phyloP scores from a whole-genome alignment of 441 rosid species.

The Rhodomyrtus psidioides region DNA sequence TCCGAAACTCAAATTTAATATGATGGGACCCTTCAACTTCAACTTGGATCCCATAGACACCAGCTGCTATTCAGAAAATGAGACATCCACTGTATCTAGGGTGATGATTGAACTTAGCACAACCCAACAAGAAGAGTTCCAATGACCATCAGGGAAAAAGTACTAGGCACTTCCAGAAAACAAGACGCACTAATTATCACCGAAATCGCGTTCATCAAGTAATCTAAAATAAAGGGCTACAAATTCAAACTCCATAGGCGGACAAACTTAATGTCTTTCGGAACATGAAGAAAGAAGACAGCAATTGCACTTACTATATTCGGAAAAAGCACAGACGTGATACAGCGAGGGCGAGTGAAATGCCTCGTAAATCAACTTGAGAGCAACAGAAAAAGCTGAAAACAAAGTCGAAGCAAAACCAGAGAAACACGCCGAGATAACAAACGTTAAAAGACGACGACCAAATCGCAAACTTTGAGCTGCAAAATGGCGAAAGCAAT shows the following conservation, averaged over 20 bases:
- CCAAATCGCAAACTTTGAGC: not conserved
- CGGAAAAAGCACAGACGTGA: not conserved
- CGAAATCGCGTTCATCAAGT: not conserved
- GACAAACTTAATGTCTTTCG: not conserved
- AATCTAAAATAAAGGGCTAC: not conserved
- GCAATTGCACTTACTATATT: fast-evolving
- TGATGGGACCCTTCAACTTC: not conserved
- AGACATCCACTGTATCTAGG: not conserved
- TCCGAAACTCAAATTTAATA: not conserved
- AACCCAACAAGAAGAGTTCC: not conserved
- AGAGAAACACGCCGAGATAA: not conserved
- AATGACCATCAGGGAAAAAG: not conserved
- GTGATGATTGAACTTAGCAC: fast-evolving
- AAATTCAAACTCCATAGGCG: not conserved
- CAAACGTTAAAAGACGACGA: not conserved
- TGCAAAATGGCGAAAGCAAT: not conserved
- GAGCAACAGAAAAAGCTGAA: not conserved
- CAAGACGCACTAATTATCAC: not conserved
- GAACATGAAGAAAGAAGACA: not conserved
- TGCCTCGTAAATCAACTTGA: not conserved
- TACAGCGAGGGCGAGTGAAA: not conserved
- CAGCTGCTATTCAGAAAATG: not conserved
- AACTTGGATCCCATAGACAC: not conserved
- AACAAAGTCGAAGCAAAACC: not conserved
- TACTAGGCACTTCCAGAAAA: not conserved